Conservation (phyloP, 2,329 filamentous ascomycete genomes). For the Fonsecaea pugnacius region DNA sequence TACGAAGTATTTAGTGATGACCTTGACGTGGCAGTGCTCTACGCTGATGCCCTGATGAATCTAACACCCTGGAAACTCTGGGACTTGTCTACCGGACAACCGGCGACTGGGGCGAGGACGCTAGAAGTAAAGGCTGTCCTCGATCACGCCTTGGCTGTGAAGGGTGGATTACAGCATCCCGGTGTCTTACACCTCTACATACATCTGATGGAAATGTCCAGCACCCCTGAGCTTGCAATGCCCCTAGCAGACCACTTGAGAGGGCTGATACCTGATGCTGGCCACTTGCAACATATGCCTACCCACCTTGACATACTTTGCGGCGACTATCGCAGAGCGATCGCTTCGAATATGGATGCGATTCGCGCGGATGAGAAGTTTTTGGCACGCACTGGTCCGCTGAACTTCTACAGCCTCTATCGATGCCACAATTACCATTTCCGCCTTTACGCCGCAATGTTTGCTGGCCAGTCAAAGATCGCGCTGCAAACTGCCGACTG, state of each 20-base stretch:
- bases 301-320: constrained; percentile 74
- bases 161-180: constrained; percentile 62
- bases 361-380: constrained; percentile 71
- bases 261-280: constrained; percentile 68
- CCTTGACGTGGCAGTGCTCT: constrained; percentile 67
- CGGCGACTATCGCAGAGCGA: constrained; percentile 70
- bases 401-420: constrained; percentile 79
- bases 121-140: constrained; percentile 63
- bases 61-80: constrained; percentile 68
- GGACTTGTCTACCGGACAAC: constrained; percentile 63
- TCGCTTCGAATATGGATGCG: constrained; percentile 69
- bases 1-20: constrained; percentile 60
- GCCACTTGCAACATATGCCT: constrained; percentile 77
- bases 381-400: constrained; percentile 60
- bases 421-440: constrained; percentile 76
- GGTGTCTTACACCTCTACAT: constrained; percentile 77
- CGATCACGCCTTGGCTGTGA: constrained; percentile 60
- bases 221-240: constrained; percentile 65
- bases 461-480: constrained; percentile 67
- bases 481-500: constrained; percentile 64
- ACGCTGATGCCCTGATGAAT: constrained; percentile 69
- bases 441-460: constrained; percentile 77
- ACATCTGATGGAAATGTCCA: constrained; percentile 78
- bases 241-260: constrained; percentile 65
- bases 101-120: constrained; percentile 60